These are phyloP conservation scores for Kokia cookei DNA, from an alignment of 441 rosid species.

Conservation along the genomic window DNA sequence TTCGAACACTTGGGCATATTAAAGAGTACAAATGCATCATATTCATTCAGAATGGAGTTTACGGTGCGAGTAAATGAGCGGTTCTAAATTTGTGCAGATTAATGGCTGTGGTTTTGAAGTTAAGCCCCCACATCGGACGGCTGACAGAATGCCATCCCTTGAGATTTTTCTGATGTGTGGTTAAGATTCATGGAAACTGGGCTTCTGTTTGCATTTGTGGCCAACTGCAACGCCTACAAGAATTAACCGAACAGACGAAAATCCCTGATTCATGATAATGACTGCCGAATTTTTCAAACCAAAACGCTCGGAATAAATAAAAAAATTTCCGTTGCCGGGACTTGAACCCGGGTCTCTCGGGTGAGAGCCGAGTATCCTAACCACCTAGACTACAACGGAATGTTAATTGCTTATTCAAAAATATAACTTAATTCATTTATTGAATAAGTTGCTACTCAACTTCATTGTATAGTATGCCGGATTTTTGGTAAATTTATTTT, in stretches of 20 bases:
- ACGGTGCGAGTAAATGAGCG: background rate
- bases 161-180: background rate
- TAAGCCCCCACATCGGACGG: conserved; percentile 9
- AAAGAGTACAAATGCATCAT: conserved; percentile 10
- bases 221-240: background rate
- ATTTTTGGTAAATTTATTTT: too few species aligned
- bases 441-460: too few species aligned
- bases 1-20: too few species aligned
- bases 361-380: conserved; percentile 99
- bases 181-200: background rate
- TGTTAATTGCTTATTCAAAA: too few species aligned
- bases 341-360: conserved; percentile 93
- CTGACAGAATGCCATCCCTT: background rate
- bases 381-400: conserved; percentile 95
- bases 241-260: too few species aligned
- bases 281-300: background rate
- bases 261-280: too few species aligned
- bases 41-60: conserved; percentile 5
- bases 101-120: conserved; percentile 22
- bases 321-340: conserved; percentile 51
- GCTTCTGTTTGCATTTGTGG: background rate
- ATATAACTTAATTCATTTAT: too few species aligned
- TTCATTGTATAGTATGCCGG: too few species aligned
- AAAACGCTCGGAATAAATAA: too few species aligned
- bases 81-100: conserved; percentile 15